Percentiles rank a stretch among this genome's conserved stretches.
Evolutionary conservation across 768 basidiomycete genomes (phyloP).

Genomic region (Lactifluus pinguis): DNA sequence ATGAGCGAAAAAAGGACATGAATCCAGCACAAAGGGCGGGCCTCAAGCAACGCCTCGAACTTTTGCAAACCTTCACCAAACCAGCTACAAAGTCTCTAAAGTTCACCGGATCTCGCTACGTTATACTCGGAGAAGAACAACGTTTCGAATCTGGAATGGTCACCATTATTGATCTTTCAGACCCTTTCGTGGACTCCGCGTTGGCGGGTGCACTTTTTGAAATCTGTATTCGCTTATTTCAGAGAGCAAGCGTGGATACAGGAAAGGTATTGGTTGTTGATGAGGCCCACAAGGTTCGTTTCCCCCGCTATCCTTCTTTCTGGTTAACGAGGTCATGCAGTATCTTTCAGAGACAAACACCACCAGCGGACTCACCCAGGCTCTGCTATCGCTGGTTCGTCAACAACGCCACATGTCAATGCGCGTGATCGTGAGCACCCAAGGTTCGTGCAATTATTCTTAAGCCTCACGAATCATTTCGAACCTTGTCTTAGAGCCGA

Average conservation of each 20-base stretch:
- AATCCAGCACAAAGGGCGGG: constrained; percentile 47
- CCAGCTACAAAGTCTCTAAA: constrained; percentile 22
- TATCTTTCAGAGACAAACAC: constrained; percentile 44
- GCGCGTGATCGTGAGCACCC: constrained; percentile 67
- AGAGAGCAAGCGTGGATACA: constrained; percentile 47
- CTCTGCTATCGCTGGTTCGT: constrained; percentile 49
- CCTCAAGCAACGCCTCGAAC: constrained; percentile 53
- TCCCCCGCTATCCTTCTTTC: background rate
- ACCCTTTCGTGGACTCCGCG: constrained; percentile 59
- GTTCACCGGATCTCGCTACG: constrained; percentile 2
- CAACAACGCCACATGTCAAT: constrained; percentile 67
- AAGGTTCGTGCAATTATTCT: constrained; percentile 35
- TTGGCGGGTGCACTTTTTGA: constrained; percentile 67
- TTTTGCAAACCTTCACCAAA: constrained; percentile 49
- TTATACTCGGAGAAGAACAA: background rate
- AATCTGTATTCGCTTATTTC: constrained; percentile 55
- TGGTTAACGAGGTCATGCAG: constrained; percentile 28
- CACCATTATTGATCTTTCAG: constrained; percentile 63
- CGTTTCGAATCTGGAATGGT: constrained; percentile 51
- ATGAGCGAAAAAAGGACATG: constrained; percentile 40
- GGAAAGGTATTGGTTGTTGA: constrained; percentile 67
- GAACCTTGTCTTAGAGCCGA: constrained; percentile 43
- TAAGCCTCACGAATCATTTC: background rate
- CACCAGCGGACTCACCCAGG: constrained; percentile 46
- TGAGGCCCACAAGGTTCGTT: constrained; percentile 60